Base-by-base conservation (phyloP, 371 early-diverging fungal genomes). In the Mucor circinelloides region DNA sequence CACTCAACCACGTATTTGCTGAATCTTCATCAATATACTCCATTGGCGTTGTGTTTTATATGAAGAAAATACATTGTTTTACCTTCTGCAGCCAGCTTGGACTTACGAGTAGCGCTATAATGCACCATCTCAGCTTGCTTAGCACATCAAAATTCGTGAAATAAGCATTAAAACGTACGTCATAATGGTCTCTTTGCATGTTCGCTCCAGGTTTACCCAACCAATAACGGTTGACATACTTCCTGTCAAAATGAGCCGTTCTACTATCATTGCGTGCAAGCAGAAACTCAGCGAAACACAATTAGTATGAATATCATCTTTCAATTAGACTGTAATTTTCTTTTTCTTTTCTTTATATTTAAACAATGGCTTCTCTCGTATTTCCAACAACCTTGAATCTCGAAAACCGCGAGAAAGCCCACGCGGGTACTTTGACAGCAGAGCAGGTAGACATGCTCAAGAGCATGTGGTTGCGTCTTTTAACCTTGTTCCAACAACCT, bases 401-500 rank as follows among this genome's bases (percentile, higher is more conserved):
- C 8, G 57, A 67, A 7, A 56, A 68, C 25, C 63, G 69, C 48
- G 66, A 64, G 40, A 28, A 69, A 9, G 83, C 79, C 8, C 70
- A 70, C 52, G 75, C 78, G 34, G 82, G 82, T 38, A 67, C 46
- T n/a, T 54, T 72, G 9, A 63, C 57, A 25, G 57, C 38, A n/a
- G 55, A 56, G 7, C 69, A 72, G 59, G 30, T 30, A 2, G 50
- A 40, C 3, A 55, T 19, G 10, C 32, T 68, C 10, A 69, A 72
- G 19, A 28, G 34, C 7, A 13, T 68, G 54, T 90, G 89, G 88
- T 48, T 66, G 8, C 78, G 75, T 57, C 56, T 89, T 15, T 68
- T 86, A 21, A 70, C 73, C n/a, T 76, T 84, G 72, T 78, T 79
- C 57, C 78, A 82, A 61, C 79, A 77, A 69, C 73, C 77, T 3